Base-by-base conservation (phyloP, 2,329 filamentous ascomycete species). In the Neophaeococcomyces mojaviensis region DNA sequence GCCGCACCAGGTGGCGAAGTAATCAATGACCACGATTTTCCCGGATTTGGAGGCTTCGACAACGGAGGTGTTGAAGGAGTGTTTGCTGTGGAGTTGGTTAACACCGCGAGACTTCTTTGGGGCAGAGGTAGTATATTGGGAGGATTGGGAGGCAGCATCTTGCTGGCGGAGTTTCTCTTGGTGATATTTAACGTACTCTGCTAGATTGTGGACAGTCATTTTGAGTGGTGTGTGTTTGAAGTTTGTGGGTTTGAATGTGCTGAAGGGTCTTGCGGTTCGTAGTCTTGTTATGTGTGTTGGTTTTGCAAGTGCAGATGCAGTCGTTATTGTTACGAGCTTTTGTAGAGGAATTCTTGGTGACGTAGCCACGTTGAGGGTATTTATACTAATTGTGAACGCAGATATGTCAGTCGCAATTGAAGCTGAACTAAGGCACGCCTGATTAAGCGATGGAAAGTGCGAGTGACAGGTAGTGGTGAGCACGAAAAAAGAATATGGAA, bases 1-100 rank as follows among this genome's bases (percentile, higher is more conserved):
- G 50, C 88, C 88, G 73, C 90, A 97, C 89, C 89, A 96, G 52
- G 73, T 80, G 47, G 89, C 89, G 67, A 84, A 88, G 72, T 81
- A 88, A 73, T 97, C 90, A 60, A 97, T 71, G 50, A 96, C 71
- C 57, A 94, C 77, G 54, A 85, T 66, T 44, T 73, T 74, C 60
- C 79, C 68, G 53, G n/a, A n/a, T n/a, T 62, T 65, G 20, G 56
- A 43, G 46, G 72, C 58, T 42, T 70, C 60, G 46, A 70, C 63
- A 49, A 83, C 58, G 47, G 76, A 75, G 26, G 65, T 59, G 46
- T 77, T 64, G 65, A 79, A 88, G 24, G 81, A 77, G 19, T 68
- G 61, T 61, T 74, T 77, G 55, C 81, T 86, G 52, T 51, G 45
- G 49, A 59, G 51, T 53, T 51, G 46, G 49, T 54, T 56, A 62